Conservation (phyloP, 2,329 filamentous ascomycete genomes). For the Polychaeton citri region DNA sequence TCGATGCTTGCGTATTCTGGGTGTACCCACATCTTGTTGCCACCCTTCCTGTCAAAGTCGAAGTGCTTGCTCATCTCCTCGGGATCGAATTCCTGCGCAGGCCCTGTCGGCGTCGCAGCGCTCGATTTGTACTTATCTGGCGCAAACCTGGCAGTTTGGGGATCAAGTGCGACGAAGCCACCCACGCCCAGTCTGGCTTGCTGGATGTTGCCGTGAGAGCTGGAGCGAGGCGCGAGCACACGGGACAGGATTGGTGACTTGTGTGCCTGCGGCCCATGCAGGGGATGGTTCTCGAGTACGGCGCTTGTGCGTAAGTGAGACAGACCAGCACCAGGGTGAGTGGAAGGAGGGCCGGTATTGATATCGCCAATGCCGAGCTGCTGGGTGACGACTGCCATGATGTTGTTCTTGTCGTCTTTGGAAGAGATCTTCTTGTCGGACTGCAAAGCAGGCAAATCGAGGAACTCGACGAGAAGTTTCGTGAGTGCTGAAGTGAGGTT, state of each 20-base stretch:
- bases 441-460: constrained; percentile 40
- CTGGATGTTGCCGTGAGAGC: constrained; percentile 19
- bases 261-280: constrained; percentile 44
- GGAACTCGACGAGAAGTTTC: constrained; percentile 39
- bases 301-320: constrained; percentile 45
- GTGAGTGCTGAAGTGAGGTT: constrained; percentile 39
- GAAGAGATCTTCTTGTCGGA: constrained; percentile 25
- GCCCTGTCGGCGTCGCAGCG: constrained; percentile 21
- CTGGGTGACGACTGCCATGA: background rate
- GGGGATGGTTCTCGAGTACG: constrained; percentile 45
- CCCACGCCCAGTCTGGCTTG: constrained; percentile 29
- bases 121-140: background rate
- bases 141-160: constrained; percentile 7
- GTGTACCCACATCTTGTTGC: constrained; percentile 39
- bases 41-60: constrained; percentile 33
- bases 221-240: constrained; percentile 33
- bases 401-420: constrained; percentile 1
- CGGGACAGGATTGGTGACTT: constrained; percentile 43
- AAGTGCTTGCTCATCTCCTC: constrained; percentile 26
- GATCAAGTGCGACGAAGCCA: constrained; percentile 29
- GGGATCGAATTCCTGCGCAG: constrained; percentile 24
- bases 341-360: constrained; percentile 38
- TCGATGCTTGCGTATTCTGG: constrained; percentile 34
- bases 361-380: constrained; percentile 1
- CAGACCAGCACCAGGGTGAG: constrained; percentile 52